These are phyloP conservation scores for Tetracladium maxilliforme DNA, from an alignment of 2,329 filamentous ascomycete species.

Conservation along the genomic window DNA sequence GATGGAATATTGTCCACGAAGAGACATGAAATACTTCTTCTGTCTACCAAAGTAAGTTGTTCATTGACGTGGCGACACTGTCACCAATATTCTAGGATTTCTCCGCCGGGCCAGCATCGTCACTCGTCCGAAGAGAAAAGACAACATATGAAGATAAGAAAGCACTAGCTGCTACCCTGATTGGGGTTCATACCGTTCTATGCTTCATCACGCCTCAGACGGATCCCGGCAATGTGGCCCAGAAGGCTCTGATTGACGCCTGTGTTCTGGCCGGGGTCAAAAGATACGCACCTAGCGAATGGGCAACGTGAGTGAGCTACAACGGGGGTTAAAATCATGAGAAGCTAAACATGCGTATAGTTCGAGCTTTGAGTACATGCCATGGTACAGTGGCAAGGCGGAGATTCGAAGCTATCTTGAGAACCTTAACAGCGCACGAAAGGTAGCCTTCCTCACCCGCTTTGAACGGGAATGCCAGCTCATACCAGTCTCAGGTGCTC, in stretches of 20 bases:
- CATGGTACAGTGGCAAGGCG: conserved; percentile 24
- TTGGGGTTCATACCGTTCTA: too few species aligned
- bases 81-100: too few species aligned
- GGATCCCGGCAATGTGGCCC: conserved; percentile 14
- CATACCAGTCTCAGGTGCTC: conserved; percentile 16
- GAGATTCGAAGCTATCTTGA: conserved; percentile 21
- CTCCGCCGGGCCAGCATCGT: too few species aligned
- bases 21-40: conserved; percentile 35
- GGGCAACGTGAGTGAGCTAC: conserved; percentile 11
- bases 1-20: conserved; percentile 29
- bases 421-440: conserved; percentile 23
- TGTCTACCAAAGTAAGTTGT: conserved; percentile 33
- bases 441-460: conserved; percentile 8
- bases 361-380: too few species aligned
- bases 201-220: too few species aligned
- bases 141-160: too few species aligned
- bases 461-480: neutral
- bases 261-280: conserved; percentile 20
- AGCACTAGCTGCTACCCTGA: too few species aligned
- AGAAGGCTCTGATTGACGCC: conserved; percentile 23
- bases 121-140: too few species aligned
- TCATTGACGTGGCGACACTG: too few species aligned
- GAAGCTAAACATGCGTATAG: too few species aligned
- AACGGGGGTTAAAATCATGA: too few species aligned
- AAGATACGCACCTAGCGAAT: conserved; percentile 24